These are phyloP conservation scores for Boletus albobrunnescens DNA, from an alignment of 1,284 basidiomycete genomes.

Conservation along the genomic window DNA sequence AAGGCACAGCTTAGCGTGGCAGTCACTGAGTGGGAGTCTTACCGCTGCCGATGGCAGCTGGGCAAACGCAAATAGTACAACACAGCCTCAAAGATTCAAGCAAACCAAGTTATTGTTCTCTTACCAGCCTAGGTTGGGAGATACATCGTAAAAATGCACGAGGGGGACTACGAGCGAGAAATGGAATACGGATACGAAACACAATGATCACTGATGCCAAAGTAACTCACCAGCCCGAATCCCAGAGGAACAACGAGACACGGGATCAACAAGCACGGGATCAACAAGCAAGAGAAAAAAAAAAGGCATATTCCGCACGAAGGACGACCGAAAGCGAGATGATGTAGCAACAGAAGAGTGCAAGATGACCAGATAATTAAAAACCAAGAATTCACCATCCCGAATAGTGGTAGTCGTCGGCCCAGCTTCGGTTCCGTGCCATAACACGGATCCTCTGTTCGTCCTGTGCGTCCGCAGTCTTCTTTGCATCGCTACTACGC, in stretches of 20 bases:
- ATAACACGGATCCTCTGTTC: conserved; percentile 42
- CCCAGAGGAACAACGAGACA: conserved; percentile 11
- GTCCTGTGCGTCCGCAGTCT: conserved; percentile 28
- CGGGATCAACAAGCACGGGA: conserved; percentile 16
- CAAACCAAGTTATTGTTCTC: too few relatives aligned
- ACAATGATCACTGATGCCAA: too few relatives aligned
- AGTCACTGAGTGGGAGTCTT: too few relatives aligned
- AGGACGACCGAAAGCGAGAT: conserved; percentile 15
- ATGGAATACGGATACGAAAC: conserved; percentile 9
- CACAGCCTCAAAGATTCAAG: too few relatives aligned
- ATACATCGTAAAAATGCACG: conserved; percentile 32
- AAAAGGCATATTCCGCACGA: conserved; percentile 22
- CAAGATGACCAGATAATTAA: conserved; percentile 29
- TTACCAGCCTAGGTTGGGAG: too few relatives aligned
- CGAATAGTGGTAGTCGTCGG: conserved; percentile 60
- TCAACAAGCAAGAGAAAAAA: conserved; percentile 21
- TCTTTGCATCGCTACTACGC: conserved; percentile 25
- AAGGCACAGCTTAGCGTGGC: too few relatives aligned
- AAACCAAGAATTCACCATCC: conserved; percentile 49
- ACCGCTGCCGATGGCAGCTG: too few relatives aligned
- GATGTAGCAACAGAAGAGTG: conserved; percentile 13
- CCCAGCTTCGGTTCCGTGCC: conserved; percentile 64
- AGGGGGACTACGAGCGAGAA: conserved; percentile 7
- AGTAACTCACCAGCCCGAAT: conserved; percentile 12
- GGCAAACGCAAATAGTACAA: too few relatives aligned